Evolutionary conservation across 2,329 filamentous ascomycete species (phyloP), one percentile per base, ranked within the genome.

Genomic region (Gaeumannomyces sp.): DNA sequence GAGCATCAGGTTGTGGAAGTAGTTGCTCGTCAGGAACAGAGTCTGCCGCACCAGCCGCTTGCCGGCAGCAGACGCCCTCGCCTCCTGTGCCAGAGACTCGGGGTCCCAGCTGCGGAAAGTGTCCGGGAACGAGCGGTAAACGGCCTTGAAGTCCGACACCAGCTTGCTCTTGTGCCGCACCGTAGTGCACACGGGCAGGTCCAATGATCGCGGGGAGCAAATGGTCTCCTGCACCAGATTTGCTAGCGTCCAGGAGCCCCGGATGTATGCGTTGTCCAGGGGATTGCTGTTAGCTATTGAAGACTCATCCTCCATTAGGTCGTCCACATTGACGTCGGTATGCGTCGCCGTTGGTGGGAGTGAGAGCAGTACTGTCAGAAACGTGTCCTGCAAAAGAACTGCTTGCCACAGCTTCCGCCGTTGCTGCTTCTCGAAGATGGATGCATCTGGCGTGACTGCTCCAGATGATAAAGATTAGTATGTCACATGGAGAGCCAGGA

Each of bases 361-460:
- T 28, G 91, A 91, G 31, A 93, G 81, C 0, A 93, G 82, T 0
- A 93, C 89, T 0, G 90, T 93, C 4, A 93, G 78, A 72, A 93
- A 93, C 0, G 91, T 93, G 73, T 94, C 91, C 75, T 94, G 91
- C 19, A 92, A 83, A 31, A 92, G 79, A 1, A 93, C 89, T 2
- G 91, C 90, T 74, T 93, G 90, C 91, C 91, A 94, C 2, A 93
- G 81, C 72, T 93, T 93, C 62, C 90, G 83, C 29, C 91, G 83
- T 71, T 91, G 87, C 72, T 93, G 90, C 73, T 93, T 93, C 68
- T 93, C 90, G 65, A 90, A 89, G 1, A 82, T 78, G 4, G 81
- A 86, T 1, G 89, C 88, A 53, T 87, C 80, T 0, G 90, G 89
- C 0, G 84, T 84, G 28, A 88, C 84, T 45, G 38, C 19, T 19